Base-by-base conservation (phyloP, 805 yeast genomes). In the Wickerhamia fluorescens region DNA sequence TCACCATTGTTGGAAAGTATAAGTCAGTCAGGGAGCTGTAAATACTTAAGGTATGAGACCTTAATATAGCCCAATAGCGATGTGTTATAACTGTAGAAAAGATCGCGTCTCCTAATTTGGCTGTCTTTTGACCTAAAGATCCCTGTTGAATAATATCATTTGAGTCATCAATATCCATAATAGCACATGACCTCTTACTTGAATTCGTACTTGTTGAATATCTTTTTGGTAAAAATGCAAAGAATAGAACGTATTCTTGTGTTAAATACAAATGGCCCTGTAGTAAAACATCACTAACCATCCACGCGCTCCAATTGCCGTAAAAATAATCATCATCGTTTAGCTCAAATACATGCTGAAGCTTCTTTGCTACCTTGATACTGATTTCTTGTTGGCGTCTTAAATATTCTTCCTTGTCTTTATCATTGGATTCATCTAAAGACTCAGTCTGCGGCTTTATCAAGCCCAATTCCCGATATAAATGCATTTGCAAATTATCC, bases 211-310 rank as follows among this genome's bases (percentile, higher is more conserved):
- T 30, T 15, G 14, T 26, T 14, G 8, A 25, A 20, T 36, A 30
- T 25, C 35, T 31, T 14, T 71, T 69, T 0, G 96, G 95, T 7
- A 89, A 52, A 41, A 74, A 76, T 0, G 96, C 92, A 56, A 80
- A 80, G 47, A 84, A 89, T 24, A 85, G 56, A 5, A 88, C 48
- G 36, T 73, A 72, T 10, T 67, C 58, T 24, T 62, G 53, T 1
- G 96, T 87, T 15, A 89, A 52, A 42, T 81, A 81, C 11, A 87
- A 51, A 43, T 82, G 88, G 3, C 97, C 97, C 52, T 86, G 96
- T 15, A 87, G 57, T 16, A 89, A 58, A 0, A 88, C 92, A 43
- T 84, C 94, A 35, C 77, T 72, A 33, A 86, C 61, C 20, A 88
- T 59, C 95, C 95, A 88, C 17, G 87, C 75, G 3, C 79, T 68